Base-by-base conservation (phyloP, 2,329 filamentous ascomycete genomes). In the Trichoderma koningiopsis region DNA sequence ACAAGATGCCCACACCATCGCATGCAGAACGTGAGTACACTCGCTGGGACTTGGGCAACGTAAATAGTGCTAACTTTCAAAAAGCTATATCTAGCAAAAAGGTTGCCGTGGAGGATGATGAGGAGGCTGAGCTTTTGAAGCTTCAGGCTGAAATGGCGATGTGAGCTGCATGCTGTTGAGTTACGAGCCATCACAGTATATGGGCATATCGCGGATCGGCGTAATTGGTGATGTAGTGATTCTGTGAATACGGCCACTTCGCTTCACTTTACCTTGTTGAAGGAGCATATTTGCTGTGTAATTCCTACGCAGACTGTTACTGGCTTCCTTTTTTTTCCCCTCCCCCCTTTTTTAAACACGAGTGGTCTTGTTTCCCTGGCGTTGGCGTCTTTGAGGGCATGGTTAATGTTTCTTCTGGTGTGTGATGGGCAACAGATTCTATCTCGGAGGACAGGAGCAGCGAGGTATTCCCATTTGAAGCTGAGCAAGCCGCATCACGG, bases 131-230 rank as follows among this genome's bases (percentile, higher is more conserved):
- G 83, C 85, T 98, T 77, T 89, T 91, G 81, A 97, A 96, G 83
- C 82, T 99, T 74, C 94, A 97, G 79, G 94, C 93, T 43, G 95
- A 97, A 82, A 98, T 98, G 95, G 94, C 94, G 73, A 97, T 97
- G 91, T 97, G 77, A 85, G 69, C 14, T n/a, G 31, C 37, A 19
- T 53, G 31, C 40, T 13, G 22, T 29, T 24, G 35, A 29, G 56
- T 13, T 22, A 14, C 24, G 53, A 57, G 19, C 29, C 47, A 47
- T 57, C 19, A 37, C 53, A 55, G 61, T 33, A 57, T 33, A 49
- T 43, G 49, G 55, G 37, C 58, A 68, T 60, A 43, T 47, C 10
- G 47, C 24, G 29, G 63, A 33, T 24, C 29, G 5, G 57, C 65
- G 37, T 37, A 52, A 60, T 53, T 61, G 53, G 57, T 22, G 40